phyloP scores from a whole-genome alignment of 148 eudicot genomes.

The Talinum fruticosum region DNA sequence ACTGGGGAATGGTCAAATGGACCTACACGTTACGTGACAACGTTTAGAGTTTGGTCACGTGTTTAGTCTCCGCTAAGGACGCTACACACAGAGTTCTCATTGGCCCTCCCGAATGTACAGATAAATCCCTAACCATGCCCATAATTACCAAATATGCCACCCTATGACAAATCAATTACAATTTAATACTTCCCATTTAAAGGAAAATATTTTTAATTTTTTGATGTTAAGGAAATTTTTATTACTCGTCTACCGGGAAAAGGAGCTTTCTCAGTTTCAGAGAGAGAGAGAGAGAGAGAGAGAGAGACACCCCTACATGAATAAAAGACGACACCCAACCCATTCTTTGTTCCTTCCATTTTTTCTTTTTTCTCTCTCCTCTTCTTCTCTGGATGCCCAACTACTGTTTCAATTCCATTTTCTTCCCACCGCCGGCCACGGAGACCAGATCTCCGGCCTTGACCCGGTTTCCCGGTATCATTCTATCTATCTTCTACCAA shows the following conservation, averaged over 20 bases:
- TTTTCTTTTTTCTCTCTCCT: slow-evolving; percentile 14
- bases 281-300: slow-evolving; percentile 2
- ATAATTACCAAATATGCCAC: not conserved
- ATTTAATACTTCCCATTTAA: not conserved
- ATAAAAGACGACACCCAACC: slow-evolving; percentile 20
- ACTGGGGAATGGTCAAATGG: slow-evolving; percentile 8
- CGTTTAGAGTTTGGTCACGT: slow-evolving; percentile 32
- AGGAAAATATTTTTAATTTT: too few relatives aligned
- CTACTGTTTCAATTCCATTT: slow-evolving; percentile 22
- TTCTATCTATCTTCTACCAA: not conserved
- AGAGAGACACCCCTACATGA: slow-evolving; percentile 9
- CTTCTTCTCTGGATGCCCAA: slow-evolving; percentile 25
- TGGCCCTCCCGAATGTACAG: not conserved
- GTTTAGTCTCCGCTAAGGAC: slow-evolving; percentile 21
- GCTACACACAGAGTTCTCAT: slow-evolving; percentile 21
- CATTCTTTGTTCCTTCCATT: slow-evolving; percentile 5
- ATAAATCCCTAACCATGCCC: not conserved
- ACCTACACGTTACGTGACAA: slow-evolving; percentile 22
- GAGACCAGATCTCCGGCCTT: slow-evolving; percentile 51
- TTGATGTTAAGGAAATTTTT: not conserved
- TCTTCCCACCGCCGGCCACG: slow-evolving; percentile 25
- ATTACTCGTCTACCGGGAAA: slow-evolving; percentile 19
- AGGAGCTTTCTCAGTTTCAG: slow-evolving; percentile 28
- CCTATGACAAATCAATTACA: not conserved
- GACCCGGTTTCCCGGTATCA: slow-evolving; percentile 37